Percentiles rank a stretch among this genome's conserved stretches.
Conservation (phyloP, 805 yeast species). For the Saccharomycopsis sp. region DNA sequence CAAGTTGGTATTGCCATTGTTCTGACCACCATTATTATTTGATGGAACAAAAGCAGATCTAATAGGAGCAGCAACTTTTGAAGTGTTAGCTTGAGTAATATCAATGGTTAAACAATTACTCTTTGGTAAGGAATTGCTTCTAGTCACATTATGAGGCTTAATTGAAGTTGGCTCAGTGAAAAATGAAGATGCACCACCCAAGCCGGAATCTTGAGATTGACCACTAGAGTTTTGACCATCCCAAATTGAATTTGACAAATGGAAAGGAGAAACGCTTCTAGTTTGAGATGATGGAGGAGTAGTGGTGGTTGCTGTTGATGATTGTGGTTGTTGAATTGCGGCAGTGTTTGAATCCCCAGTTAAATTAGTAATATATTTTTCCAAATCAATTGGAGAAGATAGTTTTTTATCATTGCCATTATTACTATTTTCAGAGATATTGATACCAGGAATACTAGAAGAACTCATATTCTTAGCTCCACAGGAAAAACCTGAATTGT, state of each 20-base stretch:
- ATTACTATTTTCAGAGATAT: background rate
- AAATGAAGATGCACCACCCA: background rate
- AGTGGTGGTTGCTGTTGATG: background rate
- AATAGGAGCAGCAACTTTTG: slow-evolving; percentile 9
- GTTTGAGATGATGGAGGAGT: background rate
- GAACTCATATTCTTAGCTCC: background rate
- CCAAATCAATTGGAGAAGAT: slow-evolving; percentile 14
- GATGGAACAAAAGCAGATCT: slow-evolving; percentile 9
- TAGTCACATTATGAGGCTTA: background rate
- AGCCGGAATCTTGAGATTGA: background rate
- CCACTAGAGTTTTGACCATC: background rate
- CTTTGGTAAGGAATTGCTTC: slow-evolving; percentile 8
- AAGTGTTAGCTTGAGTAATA: slow-evolving; percentile 14
- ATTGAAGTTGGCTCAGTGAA: background rate
- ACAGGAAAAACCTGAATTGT: slow-evolving; percentile 1
- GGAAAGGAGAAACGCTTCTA: slow-evolving; percentile 11
- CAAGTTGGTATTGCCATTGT: slow-evolving; percentile 3
- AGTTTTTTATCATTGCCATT: background rate
- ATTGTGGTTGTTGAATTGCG: background rate
- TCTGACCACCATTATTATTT: background rate
- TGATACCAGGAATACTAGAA: slow-evolving; percentile 8
- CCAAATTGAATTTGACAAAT: slow-evolving; percentile 11
- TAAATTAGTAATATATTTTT: slow-evolving; percentile 14
- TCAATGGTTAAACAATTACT: slow-evolving; percentile 12
- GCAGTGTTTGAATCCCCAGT: slow-evolving; percentile 4